A percentile compares a stretch with the other conserved stretches of the same genome.
Evolutionary conservation across 768 basidiomycete genomes (phyloP).

Genomic region (Chiua virens): DNA sequence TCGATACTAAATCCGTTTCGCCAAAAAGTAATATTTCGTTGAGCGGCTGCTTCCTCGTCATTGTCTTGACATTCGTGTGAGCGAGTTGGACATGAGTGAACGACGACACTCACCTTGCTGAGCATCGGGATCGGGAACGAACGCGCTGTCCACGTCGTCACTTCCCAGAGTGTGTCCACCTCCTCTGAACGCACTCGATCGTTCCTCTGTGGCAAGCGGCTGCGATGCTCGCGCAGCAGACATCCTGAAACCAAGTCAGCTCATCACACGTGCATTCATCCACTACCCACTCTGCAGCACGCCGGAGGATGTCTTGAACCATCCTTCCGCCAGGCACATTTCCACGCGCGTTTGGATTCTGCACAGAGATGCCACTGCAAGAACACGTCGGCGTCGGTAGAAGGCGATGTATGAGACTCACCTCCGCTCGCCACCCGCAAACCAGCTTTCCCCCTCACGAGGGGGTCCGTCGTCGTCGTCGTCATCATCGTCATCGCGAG

Average conservation of each 20-base stretch:
- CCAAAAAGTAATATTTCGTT: slow-evolving; percentile 88
- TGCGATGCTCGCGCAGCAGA: slow-evolving; percentile 19
- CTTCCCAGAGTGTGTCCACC: slow-evolving; percentile 85
- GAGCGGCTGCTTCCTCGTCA: slow-evolving; percentile 53
- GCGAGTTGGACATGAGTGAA: neutral
- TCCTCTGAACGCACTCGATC: slow-evolving; percentile 53
- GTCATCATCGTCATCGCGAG: slow-evolving; percentile 37
- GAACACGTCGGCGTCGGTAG: neutral
- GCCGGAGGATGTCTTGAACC: slow-evolving; percentile 71
- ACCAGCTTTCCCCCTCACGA: slow-evolving; percentile 64
- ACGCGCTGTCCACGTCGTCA: slow-evolving; percentile 81
- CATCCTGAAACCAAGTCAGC: slow-evolving; percentile 12
- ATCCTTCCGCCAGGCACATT: slow-evolving; percentile 54
- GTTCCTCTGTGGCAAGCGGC: slow-evolving; percentile 12
- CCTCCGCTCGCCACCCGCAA: slow-evolving; percentile 96
- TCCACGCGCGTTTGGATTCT: slow-evolving; percentile 68
- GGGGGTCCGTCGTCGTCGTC: slow-evolving; percentile 48
- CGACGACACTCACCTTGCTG: slow-evolving; percentile 20
- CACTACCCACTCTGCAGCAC: slow-evolving; percentile 72
- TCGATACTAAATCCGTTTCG: slow-evolving; percentile 90
- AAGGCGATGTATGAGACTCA: slow-evolving; percentile 24
- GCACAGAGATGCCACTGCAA: slow-evolving; percentile 79
- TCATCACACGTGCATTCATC: neutral
- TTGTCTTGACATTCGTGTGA: neutral
- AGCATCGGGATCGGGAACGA: slow-evolving; percentile 70